These are phyloP conservation scores for Sambucus nigra DNA, from an alignment of 129 eudicot genomes.

Conservation along the genomic window DNA sequence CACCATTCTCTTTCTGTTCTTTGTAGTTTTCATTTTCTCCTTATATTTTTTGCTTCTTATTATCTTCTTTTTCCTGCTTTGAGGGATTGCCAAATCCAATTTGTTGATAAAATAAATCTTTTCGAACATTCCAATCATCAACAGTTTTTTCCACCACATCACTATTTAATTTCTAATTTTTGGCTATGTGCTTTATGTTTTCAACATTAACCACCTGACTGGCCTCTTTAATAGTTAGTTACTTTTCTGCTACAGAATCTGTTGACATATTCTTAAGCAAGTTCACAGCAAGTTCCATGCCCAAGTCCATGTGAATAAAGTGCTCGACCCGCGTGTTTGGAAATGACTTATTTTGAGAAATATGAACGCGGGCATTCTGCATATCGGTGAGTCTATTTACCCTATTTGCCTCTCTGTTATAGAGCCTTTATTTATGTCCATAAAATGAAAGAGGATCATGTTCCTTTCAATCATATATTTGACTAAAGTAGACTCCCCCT, in stretches of 20 bases:
- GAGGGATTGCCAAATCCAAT: conserved; percentile 26
- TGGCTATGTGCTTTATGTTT: conserved; percentile 72
- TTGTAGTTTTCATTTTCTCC: conserved; percentile 6
- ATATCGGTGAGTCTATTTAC: conserved; percentile 42
- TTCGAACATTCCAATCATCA: conserved; percentile 45
- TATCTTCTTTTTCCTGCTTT: conserved; percentile 12
- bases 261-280: conserved; percentile 47
- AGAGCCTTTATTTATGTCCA: conserved; percentile 54
- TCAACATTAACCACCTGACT: conserved; percentile 37
- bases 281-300: conserved; percentile 58
- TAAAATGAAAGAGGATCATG: conserved; percentile 62
- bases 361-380: conserved; percentile 59
- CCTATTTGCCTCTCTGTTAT: conserved; percentile 54
- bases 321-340: conserved; percentile 46
- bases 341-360: conserved; percentile 59
- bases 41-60: conserved; percentile 1
- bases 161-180: conserved; percentile 41
- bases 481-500: conserved; percentile 41
- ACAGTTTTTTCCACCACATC: conserved; percentile 52
- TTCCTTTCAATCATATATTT: conserved; percentile 61
- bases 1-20: conserved; percentile 22
- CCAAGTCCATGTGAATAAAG: conserved; percentile 80
- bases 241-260: conserved; percentile 57
- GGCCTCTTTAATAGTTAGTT: conserved; percentile 66
- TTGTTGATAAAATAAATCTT: conserved; percentile 41